Base-by-base conservation (phyloP, 1,139 yeast genomes). In the Candida anutae region DNA sequence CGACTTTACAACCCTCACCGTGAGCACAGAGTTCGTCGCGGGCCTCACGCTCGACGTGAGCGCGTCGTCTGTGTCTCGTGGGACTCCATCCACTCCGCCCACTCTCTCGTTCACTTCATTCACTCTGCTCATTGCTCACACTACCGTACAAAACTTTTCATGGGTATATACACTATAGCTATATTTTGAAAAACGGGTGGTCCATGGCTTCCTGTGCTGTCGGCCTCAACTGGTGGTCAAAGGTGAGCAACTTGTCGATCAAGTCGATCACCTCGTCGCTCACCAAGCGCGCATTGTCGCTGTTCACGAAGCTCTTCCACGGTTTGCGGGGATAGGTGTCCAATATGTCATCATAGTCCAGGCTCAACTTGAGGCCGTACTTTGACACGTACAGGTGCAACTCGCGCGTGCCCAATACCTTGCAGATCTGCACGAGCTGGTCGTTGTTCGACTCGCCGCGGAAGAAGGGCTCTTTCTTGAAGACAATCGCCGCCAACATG, bases 1-100 rank as follows among this genome's bases (percentile, higher is more conserved):
- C 1, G 96, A 85, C 50, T 88, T 88, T 48, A 90, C 73, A 16
- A 90, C 74, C 29, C 99, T 72, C 8, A 93, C 67, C 0, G 98
- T 90, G 25, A 90, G 53, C 13, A 85, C 73, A 0, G 95, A 78
- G 48, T 71, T 74, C 6, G 79, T 70, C 19, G 69, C 69, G 3
- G 85, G 85, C 30, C 83, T 65, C n/a, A 69, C 76, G 26, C 71
- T 69, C 2, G 84, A 75, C 1, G 84, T 77, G 34, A 77, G 56
- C 1, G 85, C 83, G 42, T 77, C 83, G 34, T 71, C 74, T 23
- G 32, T 29, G 8, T 15, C 13, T 13, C 15, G 12, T n/a, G n/a
- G n/a, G n/a, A n/a, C n/a, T n/a, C n/a, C n/a, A n/a, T n/a, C n/a
- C n/a, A n/a, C n/a, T n/a, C n/a, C n/a, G n/a, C n/a, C n/a, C n/a